These are phyloP conservation scores for Samsoniella hepiali DNA, from an alignment of 2,329 filamentous ascomycete genomes.

Conservation along the genomic window DNA sequence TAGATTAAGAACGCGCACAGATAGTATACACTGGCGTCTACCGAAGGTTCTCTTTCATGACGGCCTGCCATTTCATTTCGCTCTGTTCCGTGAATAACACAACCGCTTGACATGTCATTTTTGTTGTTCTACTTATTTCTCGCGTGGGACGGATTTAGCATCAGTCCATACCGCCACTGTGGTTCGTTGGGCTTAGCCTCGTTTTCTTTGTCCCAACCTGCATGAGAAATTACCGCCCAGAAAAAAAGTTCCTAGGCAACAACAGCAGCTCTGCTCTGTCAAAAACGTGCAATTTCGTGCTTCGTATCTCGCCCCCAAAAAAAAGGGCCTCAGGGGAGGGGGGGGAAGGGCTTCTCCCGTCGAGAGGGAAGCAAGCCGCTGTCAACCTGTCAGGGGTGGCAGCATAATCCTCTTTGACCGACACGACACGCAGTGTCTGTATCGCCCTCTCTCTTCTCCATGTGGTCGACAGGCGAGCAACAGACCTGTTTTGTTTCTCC, in stretches of 20 bases:
- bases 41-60: neutral
- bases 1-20: slow-evolving; percentile 2
- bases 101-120: too few species aligned
- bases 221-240: too few species aligned
- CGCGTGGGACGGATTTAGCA: too few species aligned
- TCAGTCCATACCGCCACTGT: too few species aligned
- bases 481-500: neutral
- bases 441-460: neutral
- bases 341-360: neutral
- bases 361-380: neutral
- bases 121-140: too few species aligned
- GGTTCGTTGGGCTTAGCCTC: too few species aligned
- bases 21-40: neutral
- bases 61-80: too few species aligned
- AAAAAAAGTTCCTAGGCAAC: neutral
- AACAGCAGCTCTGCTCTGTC: neutral
- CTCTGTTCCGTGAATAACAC: too few species aligned
- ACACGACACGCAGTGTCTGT: neutral
- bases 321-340: neutral
- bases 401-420: neutral
- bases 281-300: neutral
- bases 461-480: neutral
- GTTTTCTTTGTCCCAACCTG: too few species aligned
- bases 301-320: neutral
- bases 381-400: slow-evolving; percentile 1